Evolutionary conservation across 2,329 filamentous ascomycete genomes (phyloP).

Genomic region (Bipolaris zeicola): DNA sequence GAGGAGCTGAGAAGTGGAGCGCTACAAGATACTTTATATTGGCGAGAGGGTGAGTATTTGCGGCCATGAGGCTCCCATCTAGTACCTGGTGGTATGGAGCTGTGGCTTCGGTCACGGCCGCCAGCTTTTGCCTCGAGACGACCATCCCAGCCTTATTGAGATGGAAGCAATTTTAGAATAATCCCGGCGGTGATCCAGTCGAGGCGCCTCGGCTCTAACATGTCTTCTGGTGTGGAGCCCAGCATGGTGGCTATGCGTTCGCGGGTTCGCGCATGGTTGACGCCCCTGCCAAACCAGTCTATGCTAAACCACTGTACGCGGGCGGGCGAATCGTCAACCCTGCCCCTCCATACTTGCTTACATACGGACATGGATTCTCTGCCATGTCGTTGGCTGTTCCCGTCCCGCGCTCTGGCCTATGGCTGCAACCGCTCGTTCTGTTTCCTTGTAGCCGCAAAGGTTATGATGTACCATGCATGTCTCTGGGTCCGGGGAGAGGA

Average conservation of each 20-base stretch:
- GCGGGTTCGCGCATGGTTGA: slow-evolving; percentile 11
- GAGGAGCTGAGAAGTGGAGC: slow-evolving; percentile 2
- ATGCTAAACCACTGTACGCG: slow-evolving; percentile 12
- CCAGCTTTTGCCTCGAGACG: slow-evolving; percentile 25
- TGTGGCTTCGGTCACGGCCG: slow-evolving; percentile 42
- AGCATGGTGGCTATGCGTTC: slow-evolving; percentile 29
- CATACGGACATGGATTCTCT: too few relatives aligned
- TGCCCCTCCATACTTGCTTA: background rate
- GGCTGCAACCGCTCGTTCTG: slow-evolving; percentile 15
- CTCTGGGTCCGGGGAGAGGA: background rate
- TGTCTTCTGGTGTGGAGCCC: slow-evolving; percentile 15
- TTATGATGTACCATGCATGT: background rate
- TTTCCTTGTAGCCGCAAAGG: background rate
- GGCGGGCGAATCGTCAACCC: slow-evolving; percentile 4
- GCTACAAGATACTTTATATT: slow-evolving; percentile 37
- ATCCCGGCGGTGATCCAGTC: slow-evolving; percentile 41
- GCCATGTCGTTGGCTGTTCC: slow-evolving; percentile 17
- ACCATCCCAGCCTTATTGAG: slow-evolving; percentile 36
- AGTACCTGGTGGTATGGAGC: slow-evolving; percentile 20
- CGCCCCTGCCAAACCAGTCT: slow-evolving; percentile 14
- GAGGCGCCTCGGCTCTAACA: slow-evolving; percentile 36
- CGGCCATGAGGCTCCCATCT: slow-evolving; percentile 17
- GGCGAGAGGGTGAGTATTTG: slow-evolving; percentile 1
- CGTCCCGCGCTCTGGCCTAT: slow-evolving; percentile 25
- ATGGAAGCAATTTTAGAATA: slow-evolving; percentile 29